Percentiles rank a stretch among this genome's conserved stretches.
Conservation (phyloP, 2,329 filamentous ascomycete species). For the Alternaria sp. region DNA sequence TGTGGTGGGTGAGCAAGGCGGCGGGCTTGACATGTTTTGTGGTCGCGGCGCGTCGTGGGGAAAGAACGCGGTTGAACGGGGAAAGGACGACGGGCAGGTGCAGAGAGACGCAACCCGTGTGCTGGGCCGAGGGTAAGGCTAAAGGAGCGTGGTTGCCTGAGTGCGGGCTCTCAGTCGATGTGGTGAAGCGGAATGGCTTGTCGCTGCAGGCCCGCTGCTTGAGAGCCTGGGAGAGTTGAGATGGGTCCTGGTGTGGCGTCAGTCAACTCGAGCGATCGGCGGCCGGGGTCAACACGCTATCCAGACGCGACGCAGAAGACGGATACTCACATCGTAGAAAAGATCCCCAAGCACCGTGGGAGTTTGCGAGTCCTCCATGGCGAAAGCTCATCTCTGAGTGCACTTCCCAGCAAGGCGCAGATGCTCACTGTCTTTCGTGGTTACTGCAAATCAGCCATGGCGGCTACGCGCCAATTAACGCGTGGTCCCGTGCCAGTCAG, state of each 20-base stretch:
- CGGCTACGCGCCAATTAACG: conserved; percentile 23
- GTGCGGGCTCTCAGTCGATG: conserved; percentile 26
- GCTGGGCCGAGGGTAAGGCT: conserved; percentile 10
- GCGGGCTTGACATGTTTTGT: conserved; percentile 41
- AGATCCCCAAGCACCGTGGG: conserved; percentile 35
- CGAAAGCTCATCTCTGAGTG: conserved; percentile 12
- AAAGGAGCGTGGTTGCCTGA: conserved; percentile 16
- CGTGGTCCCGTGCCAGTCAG: conserved; percentile 22
- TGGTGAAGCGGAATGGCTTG: conserved; percentile 30
- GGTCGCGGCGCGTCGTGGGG: conserved; percentile 38
- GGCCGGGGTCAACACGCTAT: conserved; percentile 32
- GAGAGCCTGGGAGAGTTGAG: conserved; percentile 45
- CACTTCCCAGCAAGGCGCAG: conserved; percentile 20
- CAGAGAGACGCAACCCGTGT: conserved; percentile 10
- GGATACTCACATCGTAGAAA: conserved; percentile 44
- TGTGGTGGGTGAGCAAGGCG: conserved; percentile 34
- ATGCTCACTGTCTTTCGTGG: conserved; percentile 13
- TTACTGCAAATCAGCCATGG: conserved; percentile 12
- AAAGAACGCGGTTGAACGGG: conserved; percentile 18
- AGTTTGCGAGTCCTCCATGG: conserved; percentile 42
- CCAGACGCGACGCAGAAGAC: conserved; percentile 15
- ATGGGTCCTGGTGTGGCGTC: conserved; percentile 42
- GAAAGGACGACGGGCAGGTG: conserved; percentile 19
- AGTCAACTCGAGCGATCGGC: conserved; percentile 32
- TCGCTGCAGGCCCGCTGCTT: conserved; percentile 41